Conservation (phyloP, 371 early-diverging fungal species). For the Saksenaea vasiformis region DNA sequence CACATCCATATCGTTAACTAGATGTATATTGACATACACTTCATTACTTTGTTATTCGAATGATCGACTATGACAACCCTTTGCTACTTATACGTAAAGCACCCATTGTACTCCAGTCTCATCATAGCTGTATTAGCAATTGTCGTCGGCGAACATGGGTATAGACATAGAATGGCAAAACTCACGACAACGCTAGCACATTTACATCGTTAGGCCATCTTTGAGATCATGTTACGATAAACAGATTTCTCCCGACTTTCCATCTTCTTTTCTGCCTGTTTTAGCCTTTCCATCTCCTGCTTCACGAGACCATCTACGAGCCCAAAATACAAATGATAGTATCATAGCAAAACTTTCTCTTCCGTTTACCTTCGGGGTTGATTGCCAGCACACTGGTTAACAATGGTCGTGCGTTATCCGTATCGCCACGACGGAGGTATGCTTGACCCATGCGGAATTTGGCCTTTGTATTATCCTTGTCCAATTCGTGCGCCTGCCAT, state of each 20-base stretch:
- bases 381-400: conserved; percentile 21
- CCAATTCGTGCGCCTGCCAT: conserved; percentile 27
- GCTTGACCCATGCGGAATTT: conserved; percentile 49
- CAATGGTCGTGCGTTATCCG: conserved; percentile 30
- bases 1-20: too few relatives aligned
- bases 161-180: too few relatives aligned
- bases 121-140: too few relatives aligned
- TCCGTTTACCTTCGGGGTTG: conserved; percentile 39
- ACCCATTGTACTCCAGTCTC: too few relatives aligned
- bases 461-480: conserved; percentile 33
- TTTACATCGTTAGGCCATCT: conserved; percentile 13
- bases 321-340: not conserved
- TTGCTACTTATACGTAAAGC: too few relatives aligned
- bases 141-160: too few relatives aligned
- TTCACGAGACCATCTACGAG: conserved; percentile 29
- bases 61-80: too few relatives aligned
- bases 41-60: too few relatives aligned
- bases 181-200: too few relatives aligned
- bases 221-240: conserved; percentile 38
- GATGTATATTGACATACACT: too few relatives aligned
- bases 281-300: conserved; percentile 54
- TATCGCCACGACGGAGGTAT: conserved; percentile 26
- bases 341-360: not conserved
- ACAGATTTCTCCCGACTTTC: conserved; percentile 27
- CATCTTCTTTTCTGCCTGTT: conserved; percentile 19